Evolutionary conservation across 2,329 filamentous ascomycete genomes (phyloP), one percentile per base, ranked within the genome.

Genomic region (Sporothrix mexicana): DNA sequence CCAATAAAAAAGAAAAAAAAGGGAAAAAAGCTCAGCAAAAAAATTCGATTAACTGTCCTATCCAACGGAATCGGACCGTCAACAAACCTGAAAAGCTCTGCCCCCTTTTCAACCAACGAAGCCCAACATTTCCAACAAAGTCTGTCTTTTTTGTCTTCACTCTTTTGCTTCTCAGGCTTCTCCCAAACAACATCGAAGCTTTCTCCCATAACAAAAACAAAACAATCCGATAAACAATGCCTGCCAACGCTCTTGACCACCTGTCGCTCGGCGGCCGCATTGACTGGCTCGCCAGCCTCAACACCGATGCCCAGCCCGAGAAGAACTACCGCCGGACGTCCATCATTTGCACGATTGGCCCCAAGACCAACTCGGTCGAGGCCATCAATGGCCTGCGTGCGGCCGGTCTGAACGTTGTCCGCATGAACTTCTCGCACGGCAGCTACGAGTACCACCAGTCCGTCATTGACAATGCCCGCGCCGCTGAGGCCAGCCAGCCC

Each of bases 351-450:
- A 98, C 96, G 79, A 98, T 99, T 82, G 96, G 96, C 76, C 96
- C 96, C 82, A 99, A 98, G 91, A 99, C 96, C 79, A 99, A 99
- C 88, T 97, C 94, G 51, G 92, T 95, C 73, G 93, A 98, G 87
- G 95, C 94, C 84, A 97, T 99, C 86, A 98, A 98, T 85, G 89
- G 91, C 83, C 93, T 99, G 79, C 93, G 95, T 83, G 89, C 88
- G 81, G 92, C 92, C 77, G 96, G 96, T 84, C 91, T 98, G 80
- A 98, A 98, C 85, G 94, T 99, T 78, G 96, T 98, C 78, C 95
- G 96, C 86, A 99, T 99, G 96, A 99, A 99, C 92, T 98, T 98
- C 83, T 97, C 93, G 77, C 93, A 97, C 84, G 93, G 93, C 80
- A 92, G 91, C 77, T 96, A 98, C 84, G 95, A 95, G 86, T 99